Conservation (phyloP, 805 yeast genomes). For the Candida anglica region DNA sequence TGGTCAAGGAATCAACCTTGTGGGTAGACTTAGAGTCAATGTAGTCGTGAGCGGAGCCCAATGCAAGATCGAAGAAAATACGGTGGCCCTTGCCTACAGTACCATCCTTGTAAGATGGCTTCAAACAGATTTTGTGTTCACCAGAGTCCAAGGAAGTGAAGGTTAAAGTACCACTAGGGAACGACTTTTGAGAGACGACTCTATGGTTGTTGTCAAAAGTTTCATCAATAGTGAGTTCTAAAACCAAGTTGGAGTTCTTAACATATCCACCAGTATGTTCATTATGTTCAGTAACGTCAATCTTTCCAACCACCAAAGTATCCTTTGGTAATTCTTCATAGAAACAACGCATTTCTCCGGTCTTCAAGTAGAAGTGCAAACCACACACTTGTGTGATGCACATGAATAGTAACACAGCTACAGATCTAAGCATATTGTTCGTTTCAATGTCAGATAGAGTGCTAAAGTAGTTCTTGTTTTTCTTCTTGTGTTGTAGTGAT, state of each 20-base stretch:
- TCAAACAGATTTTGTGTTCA: slow-evolving; percentile 77
- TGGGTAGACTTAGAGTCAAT: slow-evolving; percentile 61
- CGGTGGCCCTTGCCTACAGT: slow-evolving; percentile 59
- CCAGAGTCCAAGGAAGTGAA: slow-evolving; percentile 83
- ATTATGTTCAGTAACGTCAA: slow-evolving; percentile 63
- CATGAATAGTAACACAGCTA: neutral
- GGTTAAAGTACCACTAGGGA: slow-evolving; percentile 63
- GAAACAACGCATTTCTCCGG: slow-evolving; percentile 79
- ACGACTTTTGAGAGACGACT: slow-evolving; percentile 64
- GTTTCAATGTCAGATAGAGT: too few species aligned
- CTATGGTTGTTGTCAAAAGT: slow-evolving; percentile 80
- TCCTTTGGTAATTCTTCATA: slow-evolving; percentile 74
- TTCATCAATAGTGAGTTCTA: slow-evolving; percentile 67
- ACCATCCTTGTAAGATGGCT: slow-evolving; percentile 63
- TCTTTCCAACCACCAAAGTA: slow-evolving; percentile 74
- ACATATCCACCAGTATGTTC: slow-evolving; percentile 44
- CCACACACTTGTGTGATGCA: slow-evolving; percentile 22
- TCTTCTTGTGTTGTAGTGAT: too few species aligned
- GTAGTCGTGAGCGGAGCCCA: slow-evolving; percentile 58
- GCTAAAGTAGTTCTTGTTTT: too few species aligned
- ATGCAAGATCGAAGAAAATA: slow-evolving; percentile 67
- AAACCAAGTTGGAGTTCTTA: slow-evolving; percentile 51
- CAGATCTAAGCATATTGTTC: too few species aligned
- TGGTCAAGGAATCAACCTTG: slow-evolving; percentile 42
- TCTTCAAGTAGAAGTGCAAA: slow-evolving; percentile 74